Percentiles rank a stretch among this genome's conserved stretches.
phyloP scores from a whole-genome alignment of 2,329 filamentous ascomycete genomes.

The Ceratocystis alfenasii region DNA sequence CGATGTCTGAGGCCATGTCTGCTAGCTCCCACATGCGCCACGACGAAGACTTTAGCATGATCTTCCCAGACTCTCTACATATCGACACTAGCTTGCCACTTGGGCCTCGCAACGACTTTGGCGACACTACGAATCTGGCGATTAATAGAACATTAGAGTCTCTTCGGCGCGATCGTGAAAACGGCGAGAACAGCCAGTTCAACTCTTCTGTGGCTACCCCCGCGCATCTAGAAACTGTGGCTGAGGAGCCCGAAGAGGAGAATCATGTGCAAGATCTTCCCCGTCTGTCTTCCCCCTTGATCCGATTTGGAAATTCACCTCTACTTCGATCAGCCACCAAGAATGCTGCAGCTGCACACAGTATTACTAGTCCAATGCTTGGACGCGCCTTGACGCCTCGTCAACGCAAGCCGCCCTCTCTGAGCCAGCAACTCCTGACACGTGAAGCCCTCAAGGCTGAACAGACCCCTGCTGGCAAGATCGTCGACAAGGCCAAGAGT shows the following conservation, averaged over 20 bases:
- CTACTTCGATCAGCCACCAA: constrained; percentile 17
- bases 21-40: constrained; percentile 20
- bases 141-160: constrained; percentile 45
- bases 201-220: neutral
- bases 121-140: constrained; percentile 45
- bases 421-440: constrained; percentile 30
- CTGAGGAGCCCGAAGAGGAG: constrained; percentile 14
- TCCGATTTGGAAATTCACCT: constrained; percentile 17
- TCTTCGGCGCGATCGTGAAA: constrained; percentile 16
- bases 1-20: constrained; percentile 17
- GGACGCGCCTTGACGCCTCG: constrained; percentile 30
- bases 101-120: constrained; percentile 36
- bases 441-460: constrained; percentile 27
- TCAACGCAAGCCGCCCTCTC: constrained; percentile 27
- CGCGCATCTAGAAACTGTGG: neutral
- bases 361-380: constrained; percentile 17
- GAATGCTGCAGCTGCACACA: constrained; percentile 13
- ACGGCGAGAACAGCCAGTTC: neutral
- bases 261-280: neutral
- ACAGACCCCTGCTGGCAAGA: constrained; percentile 9
- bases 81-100: constrained; percentile 34
- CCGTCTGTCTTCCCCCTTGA: constrained; percentile 9
- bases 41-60: constrained; percentile 47
- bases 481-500: neutral
- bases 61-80: constrained; percentile 43